Conservation (phyloP, 2,329 filamentous ascomycete species). For the Phialemoniopsis sp. region DNA sequence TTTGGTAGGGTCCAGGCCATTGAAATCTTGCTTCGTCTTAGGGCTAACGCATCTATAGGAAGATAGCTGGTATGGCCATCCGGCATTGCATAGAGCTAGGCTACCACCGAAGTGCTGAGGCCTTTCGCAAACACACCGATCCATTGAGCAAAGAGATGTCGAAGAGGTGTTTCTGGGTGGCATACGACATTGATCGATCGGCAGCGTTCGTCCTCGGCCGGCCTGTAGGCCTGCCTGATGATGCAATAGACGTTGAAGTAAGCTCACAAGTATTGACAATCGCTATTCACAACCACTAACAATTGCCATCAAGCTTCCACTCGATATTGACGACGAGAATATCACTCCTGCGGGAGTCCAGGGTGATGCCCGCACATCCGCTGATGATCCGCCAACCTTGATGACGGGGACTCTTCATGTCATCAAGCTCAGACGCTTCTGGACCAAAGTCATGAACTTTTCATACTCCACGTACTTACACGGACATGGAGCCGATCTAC, state of each 20-base stretch:
- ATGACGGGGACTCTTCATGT: slow-evolving; percentile 23
- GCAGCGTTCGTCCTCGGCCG: slow-evolving; percentile 17
- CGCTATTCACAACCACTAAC: too few species aligned
- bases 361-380: slow-evolving; percentile 9
- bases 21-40: too few species aligned
- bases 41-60: too few species aligned
- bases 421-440: slow-evolving; percentile 20
- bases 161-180: slow-evolving; percentile 20
- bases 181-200: slow-evolving; percentile 17
- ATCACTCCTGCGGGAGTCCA: slow-evolving; percentile 15
- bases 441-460: slow-evolving; percentile 19
- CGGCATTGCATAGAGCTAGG: slow-evolving; percentile 26
- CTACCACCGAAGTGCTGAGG: slow-evolving; percentile 18
- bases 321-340: slow-evolving; percentile 22
- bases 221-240: slow-evolving; percentile 17
- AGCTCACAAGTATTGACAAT: too few species aligned
- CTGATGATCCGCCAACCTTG: slow-evolving; percentile 12
- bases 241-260: slow-evolving; percentile 22
- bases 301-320: too few species aligned
- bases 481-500: neutral
- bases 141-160: slow-evolving; percentile 15
- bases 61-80: slow-evolving; percentile 20
- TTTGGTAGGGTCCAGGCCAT: slow-evolving; percentile 24
- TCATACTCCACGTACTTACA: slow-evolving; percentile 12
- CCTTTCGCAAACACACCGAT: slow-evolving; percentile 2